Evolutionary conservation across 1,284 basidiomycete species (phyloP).

Genomic region (Quambalaria eucalypti): DNA sequence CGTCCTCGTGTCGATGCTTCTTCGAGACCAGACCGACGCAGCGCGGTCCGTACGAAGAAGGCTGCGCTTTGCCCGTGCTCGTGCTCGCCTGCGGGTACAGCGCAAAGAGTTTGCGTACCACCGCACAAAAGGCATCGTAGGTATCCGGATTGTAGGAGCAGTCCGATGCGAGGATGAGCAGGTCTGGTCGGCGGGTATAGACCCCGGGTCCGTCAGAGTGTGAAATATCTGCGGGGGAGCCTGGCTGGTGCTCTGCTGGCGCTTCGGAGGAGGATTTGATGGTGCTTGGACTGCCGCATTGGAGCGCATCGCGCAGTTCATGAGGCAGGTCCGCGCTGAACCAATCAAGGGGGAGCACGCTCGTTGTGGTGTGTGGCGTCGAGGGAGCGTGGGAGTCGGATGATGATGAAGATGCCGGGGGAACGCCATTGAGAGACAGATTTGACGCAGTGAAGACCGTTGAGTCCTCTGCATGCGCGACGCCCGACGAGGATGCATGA

Average conservation of each 20-base stretch:
- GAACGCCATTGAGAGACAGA: too few relatives aligned
- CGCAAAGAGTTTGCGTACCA: neutral
- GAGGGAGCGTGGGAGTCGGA: too few relatives aligned
- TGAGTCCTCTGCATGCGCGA: too few relatives aligned
- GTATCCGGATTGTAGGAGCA: slow-evolving; percentile 13
- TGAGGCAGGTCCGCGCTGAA: neutral
- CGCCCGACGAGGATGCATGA: too few relatives aligned
- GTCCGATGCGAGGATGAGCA: slow-evolving; percentile 9
- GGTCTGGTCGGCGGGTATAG: neutral
- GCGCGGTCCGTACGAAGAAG: neutral
- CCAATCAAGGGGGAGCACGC: slow-evolving; percentile 1
- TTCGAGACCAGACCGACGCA: slow-evolving; percentile 4
- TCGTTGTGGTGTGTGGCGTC: neutral
- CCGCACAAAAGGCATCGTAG: slow-evolving; percentile 2
- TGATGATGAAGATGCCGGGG: too few relatives aligned
- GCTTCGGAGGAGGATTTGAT: too few relatives aligned
- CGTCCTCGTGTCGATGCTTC: slow-evolving; percentile 12
- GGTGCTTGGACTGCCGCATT: neutral
- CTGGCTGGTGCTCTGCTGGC: too few relatives aligned
- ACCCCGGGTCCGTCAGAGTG: neutral
- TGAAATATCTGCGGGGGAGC: neutral
- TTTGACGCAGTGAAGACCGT: too few relatives aligned
- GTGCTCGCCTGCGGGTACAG: too few relatives aligned
- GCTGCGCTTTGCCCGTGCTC: neutral
- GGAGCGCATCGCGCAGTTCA: neutral